phyloP scores from a whole-genome alignment of 2,329 filamentous ascomycete species.

The Pseudocercospora fuligena region DNA sequence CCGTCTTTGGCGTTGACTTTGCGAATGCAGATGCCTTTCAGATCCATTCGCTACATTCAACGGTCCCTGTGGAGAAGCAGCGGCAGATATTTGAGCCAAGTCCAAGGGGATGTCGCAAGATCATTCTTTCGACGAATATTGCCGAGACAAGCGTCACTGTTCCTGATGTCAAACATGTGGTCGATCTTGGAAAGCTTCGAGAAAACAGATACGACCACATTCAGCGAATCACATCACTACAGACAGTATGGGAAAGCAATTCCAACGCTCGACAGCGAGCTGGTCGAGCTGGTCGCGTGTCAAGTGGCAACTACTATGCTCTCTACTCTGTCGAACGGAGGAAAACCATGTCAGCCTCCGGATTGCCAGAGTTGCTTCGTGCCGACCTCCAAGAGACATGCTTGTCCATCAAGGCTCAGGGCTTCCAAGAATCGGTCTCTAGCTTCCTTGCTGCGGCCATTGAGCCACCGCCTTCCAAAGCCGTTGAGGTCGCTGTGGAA shows the following conservation, averaged over 20 bases:
- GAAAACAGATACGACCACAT: conserved; percentile 47
- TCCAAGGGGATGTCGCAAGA: conserved; percentile 50
- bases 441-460: conserved; percentile 51
- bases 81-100: conserved; percentile 47
- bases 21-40: conserved; percentile 46
- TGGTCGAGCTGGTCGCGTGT: conserved; percentile 56
- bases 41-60: conserved; percentile 55
- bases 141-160: conserved; percentile 59
- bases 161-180: conserved; percentile 56
- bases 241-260: conserved; percentile 53
- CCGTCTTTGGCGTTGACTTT: conserved; percentile 48
- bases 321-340: conserved; percentile 49
- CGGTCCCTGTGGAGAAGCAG: conserved; percentile 49
- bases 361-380: conserved; percentile 49
- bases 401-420: conserved; percentile 49
- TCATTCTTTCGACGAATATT: conserved; percentile 58
- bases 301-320: conserved; percentile 56
- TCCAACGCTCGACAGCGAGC: conserved; percentile 55
- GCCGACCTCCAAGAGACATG: conserved; percentile 52
- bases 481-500: conserved; percentile 46
- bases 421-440: conserved; percentile 45
- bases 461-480: conserved; percentile 48
- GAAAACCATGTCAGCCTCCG: conserved; percentile 41
- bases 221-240: conserved; percentile 45
- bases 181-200: conserved; percentile 54